Evolutionary conservation across 108 stramenopile species (phyloP).

Genomic region (Cylindrotheca fusiformis): DNA sequence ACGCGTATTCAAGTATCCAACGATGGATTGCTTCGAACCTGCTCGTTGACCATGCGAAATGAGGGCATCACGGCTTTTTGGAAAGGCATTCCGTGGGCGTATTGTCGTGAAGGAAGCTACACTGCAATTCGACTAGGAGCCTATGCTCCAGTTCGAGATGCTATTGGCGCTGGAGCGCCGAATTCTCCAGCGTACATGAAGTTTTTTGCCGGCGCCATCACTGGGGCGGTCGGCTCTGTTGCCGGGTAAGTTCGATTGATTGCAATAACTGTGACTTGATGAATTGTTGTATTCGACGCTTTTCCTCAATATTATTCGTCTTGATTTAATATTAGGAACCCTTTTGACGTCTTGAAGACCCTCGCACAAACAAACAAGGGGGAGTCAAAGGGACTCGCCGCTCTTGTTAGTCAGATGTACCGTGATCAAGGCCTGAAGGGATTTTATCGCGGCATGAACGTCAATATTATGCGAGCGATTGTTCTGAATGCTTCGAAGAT

Average conservation of each 20-base stretch:
- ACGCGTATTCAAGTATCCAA: slow-evolving; percentile 84
- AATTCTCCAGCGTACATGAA: slow-evolving; percentile 69
- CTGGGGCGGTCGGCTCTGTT: slow-evolving; percentile 74
- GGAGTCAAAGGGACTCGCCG: slow-evolving; percentile 28
- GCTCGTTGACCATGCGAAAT: slow-evolving; percentile 41
- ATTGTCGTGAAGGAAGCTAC: slow-evolving; percentile 62
- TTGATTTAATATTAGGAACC: slow-evolving; percentile 42
- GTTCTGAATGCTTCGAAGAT: slow-evolving; percentile 75
- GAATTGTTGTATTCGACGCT: not conserved
- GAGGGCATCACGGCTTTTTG: slow-evolving; percentile 80
- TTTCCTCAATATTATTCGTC: not conserved
- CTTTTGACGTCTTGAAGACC: slow-evolving; percentile 88
- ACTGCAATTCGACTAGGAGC: slow-evolving; percentile 58
- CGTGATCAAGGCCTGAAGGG: slow-evolving; percentile 53
- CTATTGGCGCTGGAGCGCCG: slow-evolving; percentile 42
- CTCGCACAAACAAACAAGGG: slow-evolving; percentile 82
- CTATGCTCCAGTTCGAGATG: slow-evolving; percentile 56
- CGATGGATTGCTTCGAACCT: slow-evolving; percentile 35
- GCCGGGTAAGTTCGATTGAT: slow-evolving; percentile 40
- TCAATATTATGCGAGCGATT: slow-evolving; percentile 59
- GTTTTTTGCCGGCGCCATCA: slow-evolving; percentile 74
- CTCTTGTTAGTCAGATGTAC: slow-evolving; percentile 50
- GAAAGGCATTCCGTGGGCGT: slow-evolving; percentile 74
- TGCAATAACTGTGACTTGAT: slow-evolving; percentile 27
- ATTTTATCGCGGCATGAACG: slow-evolving; percentile 63